phyloP scores from a whole-genome alignment of 2,329 filamentous ascomycete species.

The Penicillium janthinellum region DNA sequence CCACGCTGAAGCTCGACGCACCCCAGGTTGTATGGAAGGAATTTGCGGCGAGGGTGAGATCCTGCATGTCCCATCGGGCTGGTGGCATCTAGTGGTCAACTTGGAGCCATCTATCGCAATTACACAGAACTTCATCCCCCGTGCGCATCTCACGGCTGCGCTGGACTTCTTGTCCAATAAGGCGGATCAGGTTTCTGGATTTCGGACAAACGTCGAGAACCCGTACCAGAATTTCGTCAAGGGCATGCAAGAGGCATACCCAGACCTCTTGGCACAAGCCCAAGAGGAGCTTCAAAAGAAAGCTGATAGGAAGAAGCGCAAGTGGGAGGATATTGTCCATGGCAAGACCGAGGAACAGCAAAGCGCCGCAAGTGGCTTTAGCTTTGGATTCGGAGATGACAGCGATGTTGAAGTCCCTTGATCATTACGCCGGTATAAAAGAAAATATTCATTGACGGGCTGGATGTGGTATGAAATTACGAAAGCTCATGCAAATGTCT shows the following conservation, averaged over 20 bases:
- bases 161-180: slow-evolving; percentile 80
- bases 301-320: slow-evolving; percentile 69
- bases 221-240: slow-evolving; percentile 75
- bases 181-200: slow-evolving; percentile 83
- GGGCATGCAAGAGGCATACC: slow-evolving; percentile 63
- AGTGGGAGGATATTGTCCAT: slow-evolving; percentile 80
- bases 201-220: slow-evolving; percentile 69
- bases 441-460: neutral
- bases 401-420: slow-evolving; percentile 55
- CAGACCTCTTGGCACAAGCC: slow-evolving; percentile 68
- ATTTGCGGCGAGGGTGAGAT: slow-evolving; percentile 84
- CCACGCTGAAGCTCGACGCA: slow-evolving; percentile 75
- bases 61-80: slow-evolving; percentile 87
- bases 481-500: neutral
- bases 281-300: slow-evolving; percentile 66
- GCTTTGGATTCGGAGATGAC: slow-evolving; percentile 65
- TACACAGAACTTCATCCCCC: slow-evolving; percentile 92
- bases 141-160: slow-evolving; percentile 71
- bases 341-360: slow-evolving; percentile 46
- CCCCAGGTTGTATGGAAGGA: slow-evolving; percentile 79
- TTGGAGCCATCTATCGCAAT: slow-evolving; percentile 81
- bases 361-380: slow-evolving; percentile 53
- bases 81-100: slow-evolving; percentile 97
- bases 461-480: slow-evolving; percentile 2
- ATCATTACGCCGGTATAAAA: slow-evolving; percentile 10